Evolutionary conservation across 2,329 filamentous ascomycete species (phyloP), one percentile per base, ranked within the genome.

Genomic region (Karstenula rhodostoma): DNA sequence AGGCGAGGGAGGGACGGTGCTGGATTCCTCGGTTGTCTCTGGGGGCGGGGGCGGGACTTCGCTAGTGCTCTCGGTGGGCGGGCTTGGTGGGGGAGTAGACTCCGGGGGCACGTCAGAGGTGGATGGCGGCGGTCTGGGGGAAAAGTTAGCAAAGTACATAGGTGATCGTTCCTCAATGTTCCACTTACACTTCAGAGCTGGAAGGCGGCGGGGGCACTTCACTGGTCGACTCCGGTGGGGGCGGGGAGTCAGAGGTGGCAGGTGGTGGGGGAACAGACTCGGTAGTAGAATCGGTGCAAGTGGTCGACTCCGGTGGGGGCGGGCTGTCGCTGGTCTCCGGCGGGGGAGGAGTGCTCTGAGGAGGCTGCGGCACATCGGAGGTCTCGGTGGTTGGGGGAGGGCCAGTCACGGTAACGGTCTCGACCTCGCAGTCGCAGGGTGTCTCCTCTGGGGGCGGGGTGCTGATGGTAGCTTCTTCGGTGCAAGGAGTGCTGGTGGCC

Each of bases 381-480:
- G 50, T 52, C 51, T 54, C 51, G 27, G 40, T 32, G 33, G 9
- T 19, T 8, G 52, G 66, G 5, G 64, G 60, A 27, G 35, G 52
- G 13, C 62, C 66, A 25, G 67, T 69, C 42, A 69, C 55, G 27
- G 63, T 67, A 43, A 68, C 60, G 44, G 68, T 71, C 17, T 43
- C 55, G 25, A 63, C 58, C 13, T 64, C 65, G 56, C 65, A 68
- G 22, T 40, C 50, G 56, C 63, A 63, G n/a, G 60, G 49, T 22
- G 55, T 42, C 32, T 61, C 59, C 27, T 40, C 43, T 7, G 60
- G 35, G 23, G 33, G 52, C 8, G 57, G 56, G 27, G 58, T 63
- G 40, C 58, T 59, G 42, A 54, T n/a, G 52, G 55, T 55, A 23
- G 49, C 32, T 42, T 50, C 63, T 7, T 56, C 54, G 15, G 62